Evolutionary conservation across 106 monocot genomes (phyloP).

Genomic region (Acorus calamus): DNA sequence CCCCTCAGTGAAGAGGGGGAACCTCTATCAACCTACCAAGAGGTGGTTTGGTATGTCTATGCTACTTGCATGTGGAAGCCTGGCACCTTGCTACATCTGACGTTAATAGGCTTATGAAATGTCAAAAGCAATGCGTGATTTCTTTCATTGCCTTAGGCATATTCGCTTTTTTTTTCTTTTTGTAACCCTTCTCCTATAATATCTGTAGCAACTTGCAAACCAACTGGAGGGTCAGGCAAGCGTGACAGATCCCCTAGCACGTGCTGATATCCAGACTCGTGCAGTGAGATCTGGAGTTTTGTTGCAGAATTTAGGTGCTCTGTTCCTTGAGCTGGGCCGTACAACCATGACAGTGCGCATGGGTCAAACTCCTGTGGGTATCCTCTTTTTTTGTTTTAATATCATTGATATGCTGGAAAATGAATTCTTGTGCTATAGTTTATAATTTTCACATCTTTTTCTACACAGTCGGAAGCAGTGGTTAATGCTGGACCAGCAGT

Average conservation of each 20-base stretch:
- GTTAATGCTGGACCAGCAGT: conserved; percentile 90
- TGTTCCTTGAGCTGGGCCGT: conserved; percentile 89
- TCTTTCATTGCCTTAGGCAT: too few relatives aligned
- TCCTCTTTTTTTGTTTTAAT: conserved; percentile 7
- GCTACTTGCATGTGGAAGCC: too few relatives aligned
- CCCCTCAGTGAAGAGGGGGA: too few relatives aligned
- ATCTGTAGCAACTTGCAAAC: conserved; percentile 53
- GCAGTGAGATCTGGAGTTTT: conserved; percentile 54
- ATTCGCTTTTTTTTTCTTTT: not conserved
- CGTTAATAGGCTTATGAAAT: too few relatives aligned
- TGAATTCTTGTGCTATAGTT: not conserved
- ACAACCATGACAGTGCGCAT: conserved; percentile 78
- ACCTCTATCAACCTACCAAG: too few relatives aligned
- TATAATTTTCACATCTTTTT: not conserved
- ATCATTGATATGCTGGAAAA: not conserved
- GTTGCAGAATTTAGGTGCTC: conserved; percentile 70
- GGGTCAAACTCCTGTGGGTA: conserved; percentile 72
- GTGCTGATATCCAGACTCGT: conserved; percentile 48
- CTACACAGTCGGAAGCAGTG: conserved; percentile 60
- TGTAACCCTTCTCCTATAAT: not conserved
- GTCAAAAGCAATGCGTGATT: too few relatives aligned
- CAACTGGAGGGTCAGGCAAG: conserved; percentile 45
- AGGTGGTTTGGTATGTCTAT: too few relatives aligned
- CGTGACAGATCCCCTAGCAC: conserved; percentile 25
- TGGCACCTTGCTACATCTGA: too few relatives aligned